A percentile compares a stretch with the other conserved stretches of the same genome.
Conservation (phyloP, 2,329 filamentous ascomycete species). For the Graphilbum sp. region DNA sequence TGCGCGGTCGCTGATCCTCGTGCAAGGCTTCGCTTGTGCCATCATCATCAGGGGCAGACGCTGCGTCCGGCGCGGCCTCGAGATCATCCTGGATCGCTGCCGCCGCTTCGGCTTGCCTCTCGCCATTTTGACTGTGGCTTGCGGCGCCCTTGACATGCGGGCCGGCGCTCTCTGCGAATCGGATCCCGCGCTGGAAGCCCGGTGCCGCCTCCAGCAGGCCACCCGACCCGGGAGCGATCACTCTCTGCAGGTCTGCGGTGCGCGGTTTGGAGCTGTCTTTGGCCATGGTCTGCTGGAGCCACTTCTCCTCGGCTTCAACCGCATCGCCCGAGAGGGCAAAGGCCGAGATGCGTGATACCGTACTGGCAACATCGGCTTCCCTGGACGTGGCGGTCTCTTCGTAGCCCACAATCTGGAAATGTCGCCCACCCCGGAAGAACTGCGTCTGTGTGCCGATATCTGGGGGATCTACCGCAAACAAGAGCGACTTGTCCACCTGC, state of each 20-base stretch:
- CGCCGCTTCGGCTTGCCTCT: constrained; percentile 25
- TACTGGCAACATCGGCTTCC: constrained; percentile 83
- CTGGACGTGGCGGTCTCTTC: constrained; percentile 85
- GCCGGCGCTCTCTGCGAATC: constrained; percentile 31
- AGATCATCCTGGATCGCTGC: constrained; percentile 52
- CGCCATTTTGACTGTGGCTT: neutral
- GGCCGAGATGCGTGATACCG: constrained; percentile 55
- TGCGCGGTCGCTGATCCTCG: too few species aligned
- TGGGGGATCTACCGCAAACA: constrained; percentile 77
- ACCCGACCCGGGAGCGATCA: constrained; percentile 67
- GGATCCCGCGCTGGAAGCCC: constrained; percentile 63
- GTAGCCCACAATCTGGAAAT: constrained; percentile 86
- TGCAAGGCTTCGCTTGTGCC: too few species aligned
- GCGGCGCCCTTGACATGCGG: neutral
- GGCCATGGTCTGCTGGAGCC: constrained; percentile 22
- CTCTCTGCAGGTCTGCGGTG: constrained; percentile 31
- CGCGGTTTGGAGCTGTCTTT: constrained; percentile 4
- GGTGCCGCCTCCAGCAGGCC: constrained; percentile 70
- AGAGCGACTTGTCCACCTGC: constrained; percentile 60
- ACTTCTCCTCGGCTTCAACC: constrained; percentile 38
- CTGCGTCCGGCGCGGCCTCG: constrained; percentile 27
- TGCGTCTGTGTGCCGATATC: constrained; percentile 90
- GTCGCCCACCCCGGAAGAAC: constrained; percentile 78
- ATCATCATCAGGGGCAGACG: too few species aligned
- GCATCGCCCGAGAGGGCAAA: constrained; percentile 63